Percentiles rank a stretch among this genome's conserved stretches.
These are phyloP conservation scores for Ochromonas danica DNA, from an alignment of 108 stramenopile species.

Conservation along the genomic window DNA sequence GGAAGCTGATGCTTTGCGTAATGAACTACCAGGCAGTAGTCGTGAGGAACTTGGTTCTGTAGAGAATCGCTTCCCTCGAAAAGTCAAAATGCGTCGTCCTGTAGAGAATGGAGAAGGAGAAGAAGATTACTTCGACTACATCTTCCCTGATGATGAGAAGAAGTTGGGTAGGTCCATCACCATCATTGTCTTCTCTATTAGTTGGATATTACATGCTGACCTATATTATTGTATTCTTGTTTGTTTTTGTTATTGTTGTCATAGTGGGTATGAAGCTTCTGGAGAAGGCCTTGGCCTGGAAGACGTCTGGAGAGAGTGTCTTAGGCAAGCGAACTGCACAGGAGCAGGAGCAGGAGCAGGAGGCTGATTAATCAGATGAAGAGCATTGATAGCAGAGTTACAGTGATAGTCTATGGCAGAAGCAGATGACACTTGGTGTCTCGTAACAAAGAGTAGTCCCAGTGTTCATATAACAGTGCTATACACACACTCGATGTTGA, in stretches of 20 bases:
- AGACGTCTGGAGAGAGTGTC: too few relatives aligned
- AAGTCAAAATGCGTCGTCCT: conserved; percentile 73
- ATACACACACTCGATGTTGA: too few relatives aligned
- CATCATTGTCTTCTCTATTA: not conserved
- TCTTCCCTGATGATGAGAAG: conserved; percentile 91
- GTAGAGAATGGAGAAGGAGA: conserved; percentile 65
- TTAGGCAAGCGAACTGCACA: too few relatives aligned
- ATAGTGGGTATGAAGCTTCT: conserved; percentile 2
- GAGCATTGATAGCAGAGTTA: too few relatives aligned
- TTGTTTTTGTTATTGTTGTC: not conserved
- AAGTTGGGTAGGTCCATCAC: conserved; percentile 42
- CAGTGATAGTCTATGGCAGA: too few relatives aligned
- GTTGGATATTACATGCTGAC: not conserved
- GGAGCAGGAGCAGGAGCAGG: too few relatives aligned
- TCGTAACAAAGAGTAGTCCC: too few relatives aligned
- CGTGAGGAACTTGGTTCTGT: conserved; percentile 69
- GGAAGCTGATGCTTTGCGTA: conserved; percentile 64
- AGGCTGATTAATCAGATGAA: too few relatives aligned
- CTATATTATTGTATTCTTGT: not conserved
- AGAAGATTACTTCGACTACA: conserved; percentile 98
- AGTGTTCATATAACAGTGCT: too few relatives aligned
- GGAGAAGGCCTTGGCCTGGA: conserved; percentile 7
- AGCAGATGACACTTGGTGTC: too few relatives aligned
- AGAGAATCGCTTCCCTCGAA: conserved; percentile 76
- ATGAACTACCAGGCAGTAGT: conserved; percentile 29